These are phyloP conservation scores for Penicillium sp. DNA, from an alignment of 2,329 filamentous ascomycete species.

Conservation along the genomic window DNA sequence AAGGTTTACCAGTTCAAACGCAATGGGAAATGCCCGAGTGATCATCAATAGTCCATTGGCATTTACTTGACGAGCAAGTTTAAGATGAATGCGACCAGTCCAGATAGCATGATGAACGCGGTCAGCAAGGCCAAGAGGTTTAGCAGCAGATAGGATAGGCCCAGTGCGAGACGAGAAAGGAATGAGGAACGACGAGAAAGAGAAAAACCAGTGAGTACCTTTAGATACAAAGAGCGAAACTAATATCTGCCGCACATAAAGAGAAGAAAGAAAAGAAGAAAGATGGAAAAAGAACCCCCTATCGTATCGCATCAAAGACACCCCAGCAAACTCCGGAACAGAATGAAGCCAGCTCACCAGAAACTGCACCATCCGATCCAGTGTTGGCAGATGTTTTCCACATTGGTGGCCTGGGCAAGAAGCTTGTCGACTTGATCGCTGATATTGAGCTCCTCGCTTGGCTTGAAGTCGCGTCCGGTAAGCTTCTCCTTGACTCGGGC, in stretches of 20 bases:
- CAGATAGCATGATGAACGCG: slow-evolving; percentile 11
- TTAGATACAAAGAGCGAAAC: slow-evolving; percentile 18
- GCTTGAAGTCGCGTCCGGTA: slow-evolving; percentile 88
- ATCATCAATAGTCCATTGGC: too few species aligned
- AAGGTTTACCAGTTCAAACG: too few species aligned
- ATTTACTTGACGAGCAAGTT: too few species aligned
- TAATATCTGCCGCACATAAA: slow-evolving; percentile 2
- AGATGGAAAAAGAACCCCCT: slow-evolving; percentile 14
- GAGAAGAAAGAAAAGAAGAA: slow-evolving; percentile 11
- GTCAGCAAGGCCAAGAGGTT: slow-evolving; percentile 3
- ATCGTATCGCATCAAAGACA: slow-evolving; percentile 25
- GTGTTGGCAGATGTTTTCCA: slow-evolving; percentile 97
- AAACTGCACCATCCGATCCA: slow-evolving; percentile 99
- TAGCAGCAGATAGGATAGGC: slow-evolving; percentile 1
- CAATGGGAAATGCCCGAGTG: too few species aligned
- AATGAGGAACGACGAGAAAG: slow-evolving; percentile 8
- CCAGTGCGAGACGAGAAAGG: slow-evolving; percentile 5
- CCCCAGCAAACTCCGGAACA: slow-evolving; percentile 27
- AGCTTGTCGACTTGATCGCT: slow-evolving; percentile 90
- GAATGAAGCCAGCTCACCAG: slow-evolving; percentile 60
- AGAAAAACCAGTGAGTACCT: slow-evolving; percentile 12
- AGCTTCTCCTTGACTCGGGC: slow-evolving; percentile 92
- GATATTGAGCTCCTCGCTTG: slow-evolving; percentile 76
- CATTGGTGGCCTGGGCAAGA: slow-evolving; percentile 89
- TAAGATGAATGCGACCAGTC: slow-evolving; percentile 5